Base-by-base conservation (phyloP, 805 yeast species). In the Kodamaea kakaduensis region DNA sequence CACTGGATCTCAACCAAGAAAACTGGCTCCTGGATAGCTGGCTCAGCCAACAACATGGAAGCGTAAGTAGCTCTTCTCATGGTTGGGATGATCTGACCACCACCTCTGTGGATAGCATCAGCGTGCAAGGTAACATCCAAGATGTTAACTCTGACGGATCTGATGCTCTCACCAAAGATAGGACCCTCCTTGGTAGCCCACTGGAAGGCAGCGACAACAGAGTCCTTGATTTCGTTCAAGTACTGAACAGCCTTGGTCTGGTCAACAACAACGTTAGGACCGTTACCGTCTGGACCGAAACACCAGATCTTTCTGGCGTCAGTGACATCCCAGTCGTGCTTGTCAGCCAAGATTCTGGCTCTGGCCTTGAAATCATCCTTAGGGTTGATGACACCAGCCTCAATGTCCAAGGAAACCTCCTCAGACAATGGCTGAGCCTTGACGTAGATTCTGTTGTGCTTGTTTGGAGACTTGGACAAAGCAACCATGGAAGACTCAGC, bases 111-210 rank as follows among this genome's bases (percentile, higher is more conserved):
- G 75, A 90, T 90, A 73, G 98, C 96, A 85, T 90, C 98, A 67
- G 97, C 96, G 75, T 90, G 98, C 73, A 90, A 79, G 57, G 96
- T 89, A 65, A 90, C 98, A 82, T 90, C 98, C 77, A 90, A 79
- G 65, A 90, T 84, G 95, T 90, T 90, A 72, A 87, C 75, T 78
- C 97, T 88, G 62, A 88, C 78, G 61, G 95, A 85, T 81, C 98
- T 88, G 77, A 88, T 73, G 71, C 73, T 76, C 81, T 93, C 97
- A 78, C 95, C 96, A 64, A 93, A 77, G 69, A 90, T 75, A 69
- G 98, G 98, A 80, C 98, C 98, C 75, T 93, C 97, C 79, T 85
- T 89, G 64, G 97, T 78, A 74, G 97, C 97, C 97, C 97, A 93
- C 78, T 90, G 97, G 97, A 90, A 90, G 69, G 96, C 97, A 68